Evolutionary conservation across 176 grass and related monocot genomes (phyloP), one percentile per base, ranked within the genome.

Genomic region (Calamus simplicifolius): DNA sequence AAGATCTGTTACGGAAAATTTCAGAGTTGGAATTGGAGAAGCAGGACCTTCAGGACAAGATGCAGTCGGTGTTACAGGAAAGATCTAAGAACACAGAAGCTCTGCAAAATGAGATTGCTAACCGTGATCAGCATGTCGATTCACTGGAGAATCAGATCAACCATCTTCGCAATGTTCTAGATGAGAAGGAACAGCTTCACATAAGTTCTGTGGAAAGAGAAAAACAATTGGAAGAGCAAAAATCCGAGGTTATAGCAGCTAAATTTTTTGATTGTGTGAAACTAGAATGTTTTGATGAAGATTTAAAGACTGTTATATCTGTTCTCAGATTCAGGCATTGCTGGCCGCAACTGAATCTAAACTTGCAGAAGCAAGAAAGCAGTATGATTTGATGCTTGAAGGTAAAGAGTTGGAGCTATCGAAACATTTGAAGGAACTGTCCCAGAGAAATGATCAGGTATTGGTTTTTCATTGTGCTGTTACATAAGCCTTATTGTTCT

Each of bases 401-500:
- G 83, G 87, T 64, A 88, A 90, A 85, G 75, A 90, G 63, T 61
- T 90, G 74, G 92, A 96, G 78, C 80, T 96, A 70, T 96, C 87
- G 49, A 90, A 82, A 65, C 87, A 96, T 82, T 67, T 96, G 77
- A 87, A 85, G 74, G 92, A 90, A 58, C 58, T 96, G 35, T 96
- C 86, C 59, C 80, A 72, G 6, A 90, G 82, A 85, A 96, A 88
- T 82, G 92, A 96, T 58, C 86, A 96, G 92, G 92, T 90, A 77
- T 58, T 66, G 18, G 30, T 58, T 66, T 79, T 23, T 43, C 35
- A 43, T 43, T 43, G 12, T 13, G 35, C 8, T 43, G 35, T 43
- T 43, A 3, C 35, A 43, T 43, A 3, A 43, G 35, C 35, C 35
- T 13, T 43, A 35, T 43, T 43, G 35, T 43, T 13, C 35, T 43